phyloP scores from a whole-genome alignment of 2,329 filamentous ascomycete genomes.

The Neonectria magnoliae region DNA sequence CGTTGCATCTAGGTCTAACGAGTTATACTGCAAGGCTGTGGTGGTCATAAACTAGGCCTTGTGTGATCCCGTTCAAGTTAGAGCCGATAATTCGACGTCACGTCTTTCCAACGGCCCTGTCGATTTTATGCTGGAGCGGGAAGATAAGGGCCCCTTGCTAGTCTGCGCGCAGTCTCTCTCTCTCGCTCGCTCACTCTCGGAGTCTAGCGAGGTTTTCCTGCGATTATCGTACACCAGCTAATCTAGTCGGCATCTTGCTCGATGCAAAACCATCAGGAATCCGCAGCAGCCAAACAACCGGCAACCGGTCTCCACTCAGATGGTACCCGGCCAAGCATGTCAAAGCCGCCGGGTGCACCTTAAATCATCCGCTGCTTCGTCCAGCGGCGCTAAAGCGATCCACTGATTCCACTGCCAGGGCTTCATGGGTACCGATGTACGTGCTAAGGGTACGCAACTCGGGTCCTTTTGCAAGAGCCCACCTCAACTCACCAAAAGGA shows the following conservation, averaged over 20 bases:
- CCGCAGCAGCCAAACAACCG: constrained; percentile 3
- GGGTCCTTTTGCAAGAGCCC: constrained; percentile 39
- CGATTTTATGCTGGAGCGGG: constrained; percentile 24
- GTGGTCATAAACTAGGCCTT: constrained; percentile 17
- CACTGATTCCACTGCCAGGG: constrained; percentile 34
- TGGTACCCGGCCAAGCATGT: constrained; percentile 19
- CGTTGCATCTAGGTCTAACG: constrained; percentile 28
- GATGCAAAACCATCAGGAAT: neutral
- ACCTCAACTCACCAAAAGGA: constrained; percentile 14
- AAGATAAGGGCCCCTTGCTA: constrained; percentile 34
- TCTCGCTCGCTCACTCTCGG: neutral
- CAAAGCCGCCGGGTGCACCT: constrained; percentile 43
- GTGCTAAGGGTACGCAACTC: constrained; percentile 19
- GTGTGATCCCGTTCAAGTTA: constrained; percentile 22
- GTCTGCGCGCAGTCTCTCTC: neutral
- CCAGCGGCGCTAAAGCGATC: constrained; percentile 41
- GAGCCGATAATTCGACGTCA: constrained; percentile 27
- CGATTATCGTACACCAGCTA: constrained; percentile 2
- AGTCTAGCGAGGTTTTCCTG: neutral
- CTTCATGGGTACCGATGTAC: constrained; percentile 20
- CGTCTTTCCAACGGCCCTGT: constrained; percentile 10
- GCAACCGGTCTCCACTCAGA: constrained; percentile 11
- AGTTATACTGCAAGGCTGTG: constrained; percentile 33
- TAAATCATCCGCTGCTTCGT: constrained; percentile 43
- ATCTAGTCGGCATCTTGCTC: constrained; percentile 19